phyloP scores from a whole-genome alignment of 2,329 filamentous ascomycete species.

The Rhinocladiella similis region DNA sequence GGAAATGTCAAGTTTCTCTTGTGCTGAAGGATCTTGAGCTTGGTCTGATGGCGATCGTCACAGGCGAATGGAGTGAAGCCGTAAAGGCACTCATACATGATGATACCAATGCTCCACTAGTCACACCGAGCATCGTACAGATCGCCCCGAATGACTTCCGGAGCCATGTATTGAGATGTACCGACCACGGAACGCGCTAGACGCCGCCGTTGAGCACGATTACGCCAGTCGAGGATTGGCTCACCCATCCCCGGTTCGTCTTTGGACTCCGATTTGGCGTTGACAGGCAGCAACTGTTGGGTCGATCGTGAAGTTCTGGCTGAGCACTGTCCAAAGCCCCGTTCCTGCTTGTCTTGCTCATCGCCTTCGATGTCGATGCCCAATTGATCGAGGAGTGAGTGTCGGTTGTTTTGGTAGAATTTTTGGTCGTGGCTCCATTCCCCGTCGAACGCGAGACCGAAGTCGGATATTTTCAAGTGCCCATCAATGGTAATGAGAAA shows the following conservation, averaged over 20 bases:
- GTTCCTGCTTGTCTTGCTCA: conserved; percentile 63
- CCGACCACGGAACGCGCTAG: conserved; percentile 85
- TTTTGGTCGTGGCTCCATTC: conserved; percentile 90
- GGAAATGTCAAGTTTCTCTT: conserved; percentile 71
- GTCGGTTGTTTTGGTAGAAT: conserved; percentile 82
- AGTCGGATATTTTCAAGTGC: conserved; percentile 94
- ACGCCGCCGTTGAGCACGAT: conserved; percentile 66
- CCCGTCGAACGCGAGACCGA: conserved; percentile 91
- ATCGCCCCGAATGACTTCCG: conserved; percentile 81
- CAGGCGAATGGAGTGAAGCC: conserved; percentile 87
- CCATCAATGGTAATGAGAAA: conserved; percentile 87
- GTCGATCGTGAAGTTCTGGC: conserved; percentile 24
- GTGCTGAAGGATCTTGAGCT: conserved; percentile 79
- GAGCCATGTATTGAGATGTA: conserved; percentile 98
- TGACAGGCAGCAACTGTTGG: too few relatives aligned
- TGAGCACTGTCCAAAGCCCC: conserved; percentile 41
- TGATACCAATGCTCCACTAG: conserved; percentile 95
- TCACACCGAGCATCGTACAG: conserved; percentile 91
- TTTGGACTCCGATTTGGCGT: not conserved
- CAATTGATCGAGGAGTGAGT: conserved; percentile 74
- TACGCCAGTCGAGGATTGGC: conserved; percentile 67
- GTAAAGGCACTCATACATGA: conserved; percentile 91
- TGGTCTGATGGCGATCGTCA: conserved; percentile 79
- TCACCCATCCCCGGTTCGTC: conserved; percentile 36
- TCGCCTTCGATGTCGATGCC: conserved; percentile 75